Percentiles rank a stretch among this genome's conserved stretches.
Conservation (phyloP, 139 green algal species). For the Closterium sp. region DNA sequence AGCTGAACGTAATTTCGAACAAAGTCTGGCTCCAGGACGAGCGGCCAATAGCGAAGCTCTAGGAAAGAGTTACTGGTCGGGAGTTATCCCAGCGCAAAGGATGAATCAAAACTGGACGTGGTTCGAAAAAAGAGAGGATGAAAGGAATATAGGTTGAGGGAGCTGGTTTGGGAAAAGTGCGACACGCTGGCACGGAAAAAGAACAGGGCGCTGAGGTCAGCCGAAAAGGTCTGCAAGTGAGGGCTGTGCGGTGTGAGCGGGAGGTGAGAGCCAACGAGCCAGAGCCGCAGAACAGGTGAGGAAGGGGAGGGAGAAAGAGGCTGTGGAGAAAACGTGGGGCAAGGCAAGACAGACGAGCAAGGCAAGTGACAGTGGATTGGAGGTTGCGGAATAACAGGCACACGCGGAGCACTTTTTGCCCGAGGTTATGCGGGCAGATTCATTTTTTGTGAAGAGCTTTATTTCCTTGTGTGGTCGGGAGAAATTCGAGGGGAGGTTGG, state of each 20-base stretch:
- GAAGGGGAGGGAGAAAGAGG: too few relatives aligned
- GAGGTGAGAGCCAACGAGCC: not conserved
- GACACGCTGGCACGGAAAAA: not conserved
- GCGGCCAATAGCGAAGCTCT: too few relatives aligned
- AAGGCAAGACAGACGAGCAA: not conserved
- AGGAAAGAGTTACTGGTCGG: too few relatives aligned
- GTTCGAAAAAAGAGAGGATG: not conserved
- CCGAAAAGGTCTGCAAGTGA: not conserved
- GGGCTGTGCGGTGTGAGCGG: not conserved
- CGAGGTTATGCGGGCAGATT: not conserved
- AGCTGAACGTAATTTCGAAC: not conserved
- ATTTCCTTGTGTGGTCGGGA: not conserved
- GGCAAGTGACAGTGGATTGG: not conserved
- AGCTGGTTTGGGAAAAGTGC: not conserved
- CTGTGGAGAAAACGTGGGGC: not conserved
- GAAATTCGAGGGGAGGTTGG: not conserved
- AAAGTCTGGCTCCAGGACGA: not conserved
- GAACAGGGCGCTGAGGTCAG: not conserved
- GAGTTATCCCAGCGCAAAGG: too few relatives aligned
- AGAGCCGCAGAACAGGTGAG: not conserved
- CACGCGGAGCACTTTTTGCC: not conserved
- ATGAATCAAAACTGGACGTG: too few relatives aligned
- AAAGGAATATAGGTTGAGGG: not conserved
- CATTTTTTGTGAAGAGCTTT: not conserved
- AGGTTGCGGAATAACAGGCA: not conserved